Conservation (phyloP, 2,329 filamentous ascomycete species). For the Phaeosphaeriaceae sp. region DNA sequence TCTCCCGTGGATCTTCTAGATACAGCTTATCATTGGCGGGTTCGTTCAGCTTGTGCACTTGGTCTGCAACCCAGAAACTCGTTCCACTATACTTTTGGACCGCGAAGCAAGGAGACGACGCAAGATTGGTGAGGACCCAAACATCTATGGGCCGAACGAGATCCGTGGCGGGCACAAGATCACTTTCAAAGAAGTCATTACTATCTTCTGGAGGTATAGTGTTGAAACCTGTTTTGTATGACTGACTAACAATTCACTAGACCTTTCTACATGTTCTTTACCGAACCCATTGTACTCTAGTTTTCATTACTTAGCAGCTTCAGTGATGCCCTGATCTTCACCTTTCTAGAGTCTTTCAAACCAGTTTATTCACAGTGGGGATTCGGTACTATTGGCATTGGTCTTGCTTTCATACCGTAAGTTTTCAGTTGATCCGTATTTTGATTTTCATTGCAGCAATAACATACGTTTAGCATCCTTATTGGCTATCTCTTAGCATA, state of each 20-base stretch:
- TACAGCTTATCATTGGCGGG: slow-evolving; percentile 78
- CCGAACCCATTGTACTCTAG: slow-evolving; percentile 74
- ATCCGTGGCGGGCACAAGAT: slow-evolving; percentile 47
- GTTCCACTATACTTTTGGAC: slow-evolving; percentile 76
- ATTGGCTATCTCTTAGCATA: slow-evolving; percentile 70
- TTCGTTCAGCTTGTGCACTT: slow-evolving; percentile 71
- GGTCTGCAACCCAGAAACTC: slow-evolving; percentile 75
- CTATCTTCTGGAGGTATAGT: slow-evolving; percentile 53
- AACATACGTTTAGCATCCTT: slow-evolving; percentile 53
- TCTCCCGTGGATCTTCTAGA: slow-evolving; percentile 78
- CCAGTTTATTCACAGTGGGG: slow-evolving; percentile 72
- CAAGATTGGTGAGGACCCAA: slow-evolving; percentile 61
- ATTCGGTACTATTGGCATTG: slow-evolving; percentile 63
- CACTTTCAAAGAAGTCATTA: slow-evolving; percentile 51
- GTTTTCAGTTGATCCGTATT: background rate
- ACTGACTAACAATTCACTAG: slow-evolving; percentile 46
- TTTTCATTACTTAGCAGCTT: slow-evolving; percentile 75
- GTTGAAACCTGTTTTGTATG: background rate
- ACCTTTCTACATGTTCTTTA: slow-evolving; percentile 75
- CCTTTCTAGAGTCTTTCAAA: slow-evolving; percentile 73
- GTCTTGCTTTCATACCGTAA: slow-evolving; percentile 66
- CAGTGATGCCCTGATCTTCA: slow-evolving; percentile 77
- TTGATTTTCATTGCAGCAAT: background rate
- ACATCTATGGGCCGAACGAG: slow-evolving; percentile 77
- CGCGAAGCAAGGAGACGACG: slow-evolving; percentile 75